Conservation (phyloP, 139 green algal species). For the Volvox africanus region DNA sequence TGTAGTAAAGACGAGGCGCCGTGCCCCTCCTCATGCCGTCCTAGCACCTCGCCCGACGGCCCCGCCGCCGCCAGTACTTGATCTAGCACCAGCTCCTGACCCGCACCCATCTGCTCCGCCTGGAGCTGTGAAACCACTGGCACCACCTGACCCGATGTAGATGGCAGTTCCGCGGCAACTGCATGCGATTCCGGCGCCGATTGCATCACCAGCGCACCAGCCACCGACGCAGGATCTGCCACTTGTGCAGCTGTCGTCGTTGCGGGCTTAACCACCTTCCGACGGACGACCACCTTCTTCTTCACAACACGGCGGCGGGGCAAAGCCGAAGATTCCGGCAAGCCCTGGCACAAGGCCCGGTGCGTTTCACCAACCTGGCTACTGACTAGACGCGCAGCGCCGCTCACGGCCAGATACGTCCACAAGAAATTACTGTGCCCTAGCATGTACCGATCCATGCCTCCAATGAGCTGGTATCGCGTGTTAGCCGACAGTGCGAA, state of each 20-base stretch:
- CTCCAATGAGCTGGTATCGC: slow-evolving; percentile 93
- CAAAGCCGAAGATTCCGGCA: slow-evolving; percentile 41
- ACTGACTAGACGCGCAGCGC: slow-evolving; percentile 52
- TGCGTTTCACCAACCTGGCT: slow-evolving; percentile 66
- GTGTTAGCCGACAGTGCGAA: slow-evolving; percentile 89
- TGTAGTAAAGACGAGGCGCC: background rate
- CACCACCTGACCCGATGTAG: slow-evolving; percentile 19
- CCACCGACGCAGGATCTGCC: slow-evolving; percentile 14
- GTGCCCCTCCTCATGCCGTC: background rate
- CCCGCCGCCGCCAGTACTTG: slow-evolving; percentile 31
- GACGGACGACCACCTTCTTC: slow-evolving; percentile 53
- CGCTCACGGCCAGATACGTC: slow-evolving; percentile 76
- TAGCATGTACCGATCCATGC: slow-evolving; percentile 92
- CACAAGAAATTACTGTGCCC: slow-evolving; percentile 83
- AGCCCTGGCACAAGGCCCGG: slow-evolving; percentile 69
- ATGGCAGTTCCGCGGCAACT: background rate
- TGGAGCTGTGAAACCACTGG: slow-evolving; percentile 34
- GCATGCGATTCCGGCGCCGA: background rate
- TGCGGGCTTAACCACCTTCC: slow-evolving; percentile 45
- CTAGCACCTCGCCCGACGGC: background rate
- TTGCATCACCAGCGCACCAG: background rate
- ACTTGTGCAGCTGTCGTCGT: slow-evolving; percentile 26
- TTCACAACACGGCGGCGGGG: slow-evolving; percentile 49
- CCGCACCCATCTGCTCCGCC: no score
- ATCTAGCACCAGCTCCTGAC: slow-evolving; percentile 50